Base-by-base conservation (phyloP, 768 basidiomycete genomes). In the Tylopilus rubrobrunneus region DNA sequence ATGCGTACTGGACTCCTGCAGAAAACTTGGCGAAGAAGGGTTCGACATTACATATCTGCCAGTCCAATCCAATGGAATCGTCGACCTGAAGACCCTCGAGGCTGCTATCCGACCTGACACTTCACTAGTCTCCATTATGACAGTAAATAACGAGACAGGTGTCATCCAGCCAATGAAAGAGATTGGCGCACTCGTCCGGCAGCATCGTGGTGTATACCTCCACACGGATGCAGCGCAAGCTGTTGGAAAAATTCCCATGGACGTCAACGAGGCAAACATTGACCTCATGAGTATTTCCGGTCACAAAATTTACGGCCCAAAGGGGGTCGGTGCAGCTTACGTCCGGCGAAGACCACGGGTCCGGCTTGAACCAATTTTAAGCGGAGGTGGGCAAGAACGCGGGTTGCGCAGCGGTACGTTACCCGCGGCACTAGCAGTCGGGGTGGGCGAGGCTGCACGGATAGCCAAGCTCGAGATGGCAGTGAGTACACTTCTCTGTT, bases 221-320 rank as follows among this genome's bases (percentile, higher is more conserved):
- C 97, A 99, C 73, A 95, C 97, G 19, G 97, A 99, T 69, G 96
- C 92, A 27, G 97, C 97, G 0, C 97, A 99, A 69, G 96, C 94
- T 5, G 84, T 84, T 28, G 93, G 92, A 36, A 96, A 98, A 74
- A 85, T 98, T 50, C 84, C 86, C 1, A 60, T 99, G 31, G 87
- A 98, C 70, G 97, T 99, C 39, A 93, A 98, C 65, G 92, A 86
- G 62, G 85, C 92, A 83, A 92, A 95, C 62, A 81, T 98, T 53
- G 97, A 99, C 74, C 77, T 97, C 42, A 85, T 98, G 86, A 92
- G 90, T 60, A 92, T 99, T 45, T 94, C 92, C 8, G 97, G 91
- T 1, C 97, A 99, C 78, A 99, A 99, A 76, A 71, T 99, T 4
- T 99, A 99, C 69, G 97, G 97, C 2, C 97, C 97, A 5, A 99